Conservation (phyloP, 2,329 filamentous ascomycete species). For the Epichloe uncinata region DNA sequence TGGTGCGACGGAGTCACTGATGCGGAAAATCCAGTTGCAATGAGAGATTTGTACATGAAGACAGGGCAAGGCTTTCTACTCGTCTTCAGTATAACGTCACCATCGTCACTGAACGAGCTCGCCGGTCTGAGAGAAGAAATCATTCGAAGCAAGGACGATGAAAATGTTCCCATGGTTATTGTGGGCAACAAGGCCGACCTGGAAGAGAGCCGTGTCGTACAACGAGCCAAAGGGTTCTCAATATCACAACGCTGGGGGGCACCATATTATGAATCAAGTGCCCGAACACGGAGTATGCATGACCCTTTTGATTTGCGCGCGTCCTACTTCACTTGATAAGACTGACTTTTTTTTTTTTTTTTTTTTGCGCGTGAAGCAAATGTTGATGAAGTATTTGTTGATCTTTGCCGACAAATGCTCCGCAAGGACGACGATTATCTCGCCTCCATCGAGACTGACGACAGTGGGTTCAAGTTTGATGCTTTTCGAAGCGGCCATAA, state of each 20-base stretch:
- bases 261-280: constrained; percentile 84
- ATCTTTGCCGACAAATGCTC: constrained; percentile 74
- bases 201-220: constrained; percentile 70
- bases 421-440: constrained; percentile 48
- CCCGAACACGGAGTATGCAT: constrained; percentile 51
- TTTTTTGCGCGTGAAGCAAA: constrained; percentile 41
- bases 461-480: constrained; percentile 29
- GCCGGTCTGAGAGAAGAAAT: constrained; percentile 77
- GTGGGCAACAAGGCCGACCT: constrained; percentile 88
- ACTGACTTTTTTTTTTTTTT: neutral
- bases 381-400: constrained; percentile 80
- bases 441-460: constrained; percentile 20
- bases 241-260: constrained; percentile 82
- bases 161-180: constrained; percentile 74
- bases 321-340: neutral
- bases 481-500: constrained; percentile 15
- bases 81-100: constrained; percentile 82
- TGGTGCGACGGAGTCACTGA: neutral
- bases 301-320: neutral
- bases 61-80: constrained; percentile 83
- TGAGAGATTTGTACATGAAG: constrained; percentile 84
- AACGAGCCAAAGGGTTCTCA: constrained; percentile 65
- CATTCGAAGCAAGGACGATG: constrained; percentile 79
- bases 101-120: constrained; percentile 71
- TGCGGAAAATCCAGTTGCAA: constrained; percentile 31